Base-by-base conservation (phyloP, 192 early-diverging fungal genomes). In the Haplosporangium gracile region DNA sequence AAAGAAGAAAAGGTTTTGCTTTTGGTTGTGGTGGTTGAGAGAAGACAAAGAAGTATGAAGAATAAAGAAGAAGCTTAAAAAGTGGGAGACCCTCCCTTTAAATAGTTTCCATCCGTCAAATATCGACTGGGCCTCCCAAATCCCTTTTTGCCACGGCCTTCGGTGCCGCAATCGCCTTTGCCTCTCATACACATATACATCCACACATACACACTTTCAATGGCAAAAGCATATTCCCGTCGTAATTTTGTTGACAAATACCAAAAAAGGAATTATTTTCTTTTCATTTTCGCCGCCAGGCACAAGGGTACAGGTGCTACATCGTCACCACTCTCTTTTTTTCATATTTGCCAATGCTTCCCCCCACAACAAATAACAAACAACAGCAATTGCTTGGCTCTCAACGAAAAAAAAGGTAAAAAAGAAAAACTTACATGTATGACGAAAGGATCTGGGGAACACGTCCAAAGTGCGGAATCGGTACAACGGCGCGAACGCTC, bases 321-420 rank as follows among this genome's bases (percentile, higher is more conserved):
- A 32, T 29, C 60, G 13, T 65, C 29, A 32, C 26, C 11, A 2
- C n/a, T 65, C 26, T 29, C 10, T 65, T 29, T 29, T 26, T 65
- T 11, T 11, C 2, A 26, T 15, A 6, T 29, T 24, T 51, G 49
- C 47, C 47, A 49, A 49, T 16, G 47, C 60, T 29, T 11, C 60
- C 11, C 60, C 60, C 11, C 60, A 26, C 9, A 43, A 49, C 47
- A 57, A 57, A 57, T n/a, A 24, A 57, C 53, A 57, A 57, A 57
- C 53, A 57, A n/a, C 53, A 57, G 53, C 53, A 57, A 57, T 57
- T 57, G 53, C 53, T 57, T 57, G 53, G 53, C 53, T 57, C 53
- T 57, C 53, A 26, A 5, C 7, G 4, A 26, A 29, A 60, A 60
- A 60, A 60, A 26, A 60, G n/a, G 8, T 24, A 60, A 60, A 26